A percentile compares a stretch with the other conserved stretches of the same genome.
These are phyloP conservation scores for Penicillium psychrofluorescens DNA, from an alignment of 495 filamentous ascomycete genomes.

Conservation along the genomic window DNA sequence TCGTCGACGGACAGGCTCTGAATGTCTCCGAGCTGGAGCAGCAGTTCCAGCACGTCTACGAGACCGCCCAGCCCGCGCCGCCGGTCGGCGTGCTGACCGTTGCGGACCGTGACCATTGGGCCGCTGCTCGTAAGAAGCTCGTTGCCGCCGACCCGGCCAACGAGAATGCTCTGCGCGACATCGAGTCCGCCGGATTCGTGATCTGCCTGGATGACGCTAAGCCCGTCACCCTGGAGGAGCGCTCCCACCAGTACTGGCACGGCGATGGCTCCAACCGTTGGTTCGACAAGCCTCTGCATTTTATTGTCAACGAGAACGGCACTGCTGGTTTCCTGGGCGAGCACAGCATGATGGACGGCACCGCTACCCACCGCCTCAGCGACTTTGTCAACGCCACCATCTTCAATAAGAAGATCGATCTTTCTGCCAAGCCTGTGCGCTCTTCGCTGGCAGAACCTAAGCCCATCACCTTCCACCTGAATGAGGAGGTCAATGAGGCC, in stretches of 20 bases:
- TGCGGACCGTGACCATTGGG: constrained; percentile 91
- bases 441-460: constrained; percentile 78
- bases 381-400: constrained; percentile 87
- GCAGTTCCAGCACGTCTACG: constrained; percentile 80
- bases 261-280: constrained; percentile 93
- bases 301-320: constrained; percentile 97
- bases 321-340: constrained; percentile 97
- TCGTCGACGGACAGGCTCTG: constrained; percentile 72
- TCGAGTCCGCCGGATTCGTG: constrained; percentile 87
- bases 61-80: constrained; percentile 60
- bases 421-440: constrained; percentile 65
- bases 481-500: constrained; percentile 59
- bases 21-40: constrained; percentile 81
- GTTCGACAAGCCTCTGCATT: constrained; percentile 98
- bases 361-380: constrained; percentile 91
- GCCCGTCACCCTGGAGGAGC: constrained; percentile 92
- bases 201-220: constrained; percentile 90
- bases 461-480: constrained; percentile 69
- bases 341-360: constrained; percentile 99
- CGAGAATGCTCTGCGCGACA: constrained; percentile 63
- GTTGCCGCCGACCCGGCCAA: constrained; percentile 70
- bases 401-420: constrained; percentile 84
- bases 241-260: constrained; percentile 95
- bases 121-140: constrained; percentile 72
- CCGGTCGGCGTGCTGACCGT: constrained; percentile 81